These are phyloP conservation scores for Alopecurus myosuroides DNA, from an alignment of 176 grass and related monocot genomes.

Conservation along the genomic window DNA sequence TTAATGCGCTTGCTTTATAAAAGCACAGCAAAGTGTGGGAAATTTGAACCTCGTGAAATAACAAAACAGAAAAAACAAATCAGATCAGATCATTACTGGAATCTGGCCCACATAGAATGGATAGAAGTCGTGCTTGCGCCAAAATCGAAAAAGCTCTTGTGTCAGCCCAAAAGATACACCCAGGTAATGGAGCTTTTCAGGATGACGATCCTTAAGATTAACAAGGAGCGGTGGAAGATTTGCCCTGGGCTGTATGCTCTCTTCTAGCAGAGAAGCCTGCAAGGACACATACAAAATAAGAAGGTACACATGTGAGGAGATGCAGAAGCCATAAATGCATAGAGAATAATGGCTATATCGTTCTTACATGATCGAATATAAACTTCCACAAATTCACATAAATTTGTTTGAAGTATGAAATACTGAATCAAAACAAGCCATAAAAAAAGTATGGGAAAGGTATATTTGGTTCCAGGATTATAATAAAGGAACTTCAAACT, in stretches of 20 bases:
- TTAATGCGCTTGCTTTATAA: background rate
- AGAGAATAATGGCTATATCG: background rate
- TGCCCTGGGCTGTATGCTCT: slow-evolving; percentile 71
- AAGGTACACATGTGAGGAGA: background rate
- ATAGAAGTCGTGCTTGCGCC: slow-evolving; percentile 81
- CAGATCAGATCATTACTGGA: slow-evolving; percentile 54
- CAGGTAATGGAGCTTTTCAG: slow-evolving; percentile 88
- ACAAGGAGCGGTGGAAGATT: slow-evolving; percentile 86
- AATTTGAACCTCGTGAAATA: slow-evolving; percentile 9
- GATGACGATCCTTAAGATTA: slow-evolving; percentile 50
- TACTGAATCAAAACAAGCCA: background rate
- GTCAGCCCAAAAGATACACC: slow-evolving; percentile 95
- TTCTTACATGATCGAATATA: background rate
- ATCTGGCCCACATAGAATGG: slow-evolving; percentile 94
- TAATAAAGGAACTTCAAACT: background rate
- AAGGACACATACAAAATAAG: slow-evolving; percentile 19
- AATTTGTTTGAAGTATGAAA: background rate
- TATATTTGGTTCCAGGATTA: background rate
- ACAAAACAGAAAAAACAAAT: slow-evolving; percentile 13
- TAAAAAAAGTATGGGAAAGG: background rate
- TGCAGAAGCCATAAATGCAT: background rate
- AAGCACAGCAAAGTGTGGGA: slow-evolving; percentile 17
- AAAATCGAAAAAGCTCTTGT: slow-evolving; percentile 85
- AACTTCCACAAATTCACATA: background rate
- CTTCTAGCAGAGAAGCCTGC: slow-evolving; percentile 88